A percentile compares a stretch with the other conserved stretches of the same genome.
Evolutionary conservation across 1,139 yeast genomes (phyloP).

Genomic region (Taphrina populina): DNA sequence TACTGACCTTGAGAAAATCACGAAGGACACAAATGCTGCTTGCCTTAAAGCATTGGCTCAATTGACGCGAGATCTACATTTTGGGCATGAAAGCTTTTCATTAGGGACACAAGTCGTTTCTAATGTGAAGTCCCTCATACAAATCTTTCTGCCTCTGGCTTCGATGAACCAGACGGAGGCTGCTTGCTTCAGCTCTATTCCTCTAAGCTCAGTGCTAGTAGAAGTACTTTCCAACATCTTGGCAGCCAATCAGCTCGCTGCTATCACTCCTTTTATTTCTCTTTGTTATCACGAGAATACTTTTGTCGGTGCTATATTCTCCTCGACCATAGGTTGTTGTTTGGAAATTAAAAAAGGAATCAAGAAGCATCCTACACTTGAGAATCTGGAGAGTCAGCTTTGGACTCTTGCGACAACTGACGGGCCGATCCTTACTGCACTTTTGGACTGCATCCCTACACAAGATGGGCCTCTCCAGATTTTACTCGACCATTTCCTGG

Average conservation of each 20-base stretch:
- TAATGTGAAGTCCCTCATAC: slow-evolving; percentile 1
- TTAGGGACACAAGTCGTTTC: slow-evolving; percentile 1
- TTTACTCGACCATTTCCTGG: slow-evolving; percentile 2
- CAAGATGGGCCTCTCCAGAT: slow-evolving; percentile 1
- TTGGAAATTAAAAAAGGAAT: slow-evolving; percentile 2
- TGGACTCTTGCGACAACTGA: slow-evolving; percentile 5
- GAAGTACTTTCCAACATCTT: slow-evolving; percentile 3
- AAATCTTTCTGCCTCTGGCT: slow-evolving; percentile 1
- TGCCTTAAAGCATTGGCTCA: slow-evolving; percentile 15
- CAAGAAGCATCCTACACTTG: neutral
- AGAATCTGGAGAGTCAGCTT: neutral
- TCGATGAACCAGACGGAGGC: slow-evolving; percentile 4
- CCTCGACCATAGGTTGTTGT: neutral
- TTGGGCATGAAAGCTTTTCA: slow-evolving; percentile 9
- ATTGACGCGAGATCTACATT: slow-evolving; percentile 1
- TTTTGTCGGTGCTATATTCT: slow-evolving; percentile 1
- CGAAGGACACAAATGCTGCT: slow-evolving; percentile 16
- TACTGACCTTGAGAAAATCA: slow-evolving; percentile 2
- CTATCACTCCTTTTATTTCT: slow-evolving; percentile 3
- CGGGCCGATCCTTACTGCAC: slow-evolving; percentile 3
- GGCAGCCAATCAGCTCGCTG: neutral
- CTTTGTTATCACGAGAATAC: slow-evolving; percentile 7
- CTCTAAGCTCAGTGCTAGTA: neutral
- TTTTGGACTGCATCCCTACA: slow-evolving; percentile 11
- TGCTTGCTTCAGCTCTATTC: neutral